Base-by-base conservation (phyloP, 768 basidiomycete genomes). In the Pleurotus sapidus region DNA sequence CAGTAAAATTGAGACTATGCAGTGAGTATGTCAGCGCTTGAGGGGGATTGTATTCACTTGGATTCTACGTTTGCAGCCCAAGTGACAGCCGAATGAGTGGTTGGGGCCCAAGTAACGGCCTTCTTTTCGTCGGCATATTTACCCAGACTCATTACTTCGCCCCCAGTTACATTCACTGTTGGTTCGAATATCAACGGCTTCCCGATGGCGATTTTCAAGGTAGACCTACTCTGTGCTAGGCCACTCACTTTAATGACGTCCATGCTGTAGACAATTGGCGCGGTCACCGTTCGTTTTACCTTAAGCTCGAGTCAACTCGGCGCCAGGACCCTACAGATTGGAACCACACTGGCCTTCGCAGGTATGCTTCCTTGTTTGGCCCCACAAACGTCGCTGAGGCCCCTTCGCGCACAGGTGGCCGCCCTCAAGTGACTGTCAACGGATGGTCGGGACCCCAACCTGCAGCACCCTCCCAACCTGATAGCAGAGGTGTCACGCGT, bases 181-280 rank as follows among this genome's bases (percentile, higher is more conserved):
- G 72, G 73, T 14, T 51, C 38, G 18, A 48, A 62, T 5, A 57
- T 67, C 57, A 61, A 50, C 49, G 53, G 55, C 14, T 70, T 74
- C 66, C 72, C 73, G 9, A 70, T 74, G 72, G 71, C 70, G 15
- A 58, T 70, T n/a, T 74, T 74, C 67, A 67, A 74, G 67, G 67
- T 64, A 2, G 46, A 46, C 25, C 39, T 20, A n/a, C 20, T 25
- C n/a, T 34, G 4, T 50, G 30, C 30, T 3, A 34, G 8, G 30
- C 4, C 3, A 7, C 30, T 2, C 9, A 9, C 2, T 34, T 34
- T 9, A 34, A 8, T 34, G 23, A 34, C 27, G 1, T 50, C 18
- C 7, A 12, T 17, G 24, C 48, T 24, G 8, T 46, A 69, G 67
- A 64, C 64, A n/a, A 61, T 74, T 49, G 73, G 72, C 4, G 38